A percentile compares a stretch with the other conserved stretches of the same genome.
Evolutionary conservation across 345 rosid genomes (phyloP).

Genomic region (Hibiscus mutabilis): DNA sequence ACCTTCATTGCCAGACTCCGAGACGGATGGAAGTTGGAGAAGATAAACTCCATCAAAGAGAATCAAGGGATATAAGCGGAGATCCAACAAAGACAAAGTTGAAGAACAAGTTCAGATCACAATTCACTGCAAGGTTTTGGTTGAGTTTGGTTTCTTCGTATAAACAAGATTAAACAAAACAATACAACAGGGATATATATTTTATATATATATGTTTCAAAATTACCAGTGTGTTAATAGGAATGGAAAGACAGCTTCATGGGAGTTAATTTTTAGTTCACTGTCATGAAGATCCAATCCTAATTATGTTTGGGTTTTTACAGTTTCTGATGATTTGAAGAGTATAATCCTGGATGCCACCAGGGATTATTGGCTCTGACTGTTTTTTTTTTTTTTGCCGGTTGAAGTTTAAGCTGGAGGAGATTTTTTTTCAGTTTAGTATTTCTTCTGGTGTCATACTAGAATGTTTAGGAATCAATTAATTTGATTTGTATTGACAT

Average conservation of each 20-base stretch:
- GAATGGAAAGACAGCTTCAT: neutral
- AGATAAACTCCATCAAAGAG: slow-evolving; percentile 55
- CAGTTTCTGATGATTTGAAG: slow-evolving; percentile 10
- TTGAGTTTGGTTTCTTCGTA: neutral
- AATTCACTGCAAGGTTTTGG: too few relatives aligned
- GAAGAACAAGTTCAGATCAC: neutral
- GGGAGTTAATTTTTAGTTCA: slow-evolving; percentile 5
- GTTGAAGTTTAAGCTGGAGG: neutral
- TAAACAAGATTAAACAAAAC: neutral
- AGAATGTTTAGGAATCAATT: neutral
- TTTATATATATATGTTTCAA: too few relatives aligned
- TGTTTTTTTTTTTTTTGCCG: neutral
- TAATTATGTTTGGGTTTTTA: neutral
- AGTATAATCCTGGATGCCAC: neutral
- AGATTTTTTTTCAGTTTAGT: too few relatives aligned
- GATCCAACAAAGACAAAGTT: neutral
- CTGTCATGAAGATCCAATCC: slow-evolving; percentile 1
- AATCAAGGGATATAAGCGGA: slow-evolving; percentile 10
- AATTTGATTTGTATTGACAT: neutral
- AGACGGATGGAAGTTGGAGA: slow-evolving; percentile 78
- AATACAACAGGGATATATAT: neutral
- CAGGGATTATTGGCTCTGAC: neutral
- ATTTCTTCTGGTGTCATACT: too few relatives aligned
- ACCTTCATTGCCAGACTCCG: slow-evolving; percentile 69
- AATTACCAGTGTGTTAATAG: neutral